A percentile compares a stretch with the other conserved stretches of the same genome.
Conservation (phyloP, 208 protist genomes). For the Trypanosoma theileri region DNA sequence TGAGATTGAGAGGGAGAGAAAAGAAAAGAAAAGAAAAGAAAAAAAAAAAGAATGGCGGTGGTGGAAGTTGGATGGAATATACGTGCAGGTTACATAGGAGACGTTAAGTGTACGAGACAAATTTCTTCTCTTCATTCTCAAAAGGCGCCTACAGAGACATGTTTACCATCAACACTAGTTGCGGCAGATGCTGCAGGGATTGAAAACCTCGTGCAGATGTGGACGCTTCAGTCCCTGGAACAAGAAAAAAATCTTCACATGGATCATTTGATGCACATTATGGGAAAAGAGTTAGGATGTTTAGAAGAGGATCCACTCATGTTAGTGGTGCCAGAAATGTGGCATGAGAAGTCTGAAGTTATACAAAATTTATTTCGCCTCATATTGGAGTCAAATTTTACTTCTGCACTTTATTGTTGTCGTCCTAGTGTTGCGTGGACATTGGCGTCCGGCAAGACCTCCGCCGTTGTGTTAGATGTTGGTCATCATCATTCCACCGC, state of each 20-base stretch:
- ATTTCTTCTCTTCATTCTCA: slow-evolving; percentile 33
- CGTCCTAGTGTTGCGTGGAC: slow-evolving; percentile 79
- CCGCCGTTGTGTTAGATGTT: slow-evolving; percentile 76
- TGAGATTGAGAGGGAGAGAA: not conserved
- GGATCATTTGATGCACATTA: slow-evolving; percentile 46
- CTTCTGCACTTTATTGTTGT: slow-evolving; percentile 65
- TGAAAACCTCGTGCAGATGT: slow-evolving; percentile 44
- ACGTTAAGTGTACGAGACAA: slow-evolving; percentile 52
- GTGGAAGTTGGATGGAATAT: slow-evolving; percentile 77
- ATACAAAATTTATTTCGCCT: slow-evolving; percentile 48
- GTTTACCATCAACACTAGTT: slow-evolving; percentile 53
- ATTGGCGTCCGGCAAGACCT: slow-evolving; percentile 55
- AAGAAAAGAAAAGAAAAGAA: not conserved
- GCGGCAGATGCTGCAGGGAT: slow-evolving; percentile 11
- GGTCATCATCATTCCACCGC: slow-evolving; percentile 73
- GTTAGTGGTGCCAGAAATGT: slow-evolving; percentile 77
- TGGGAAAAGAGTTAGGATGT: slow-evolving; percentile 46
- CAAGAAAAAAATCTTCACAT: slow-evolving; percentile 45
- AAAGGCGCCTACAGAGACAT: slow-evolving; percentile 34
- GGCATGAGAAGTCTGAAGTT: slow-evolving; percentile 66
- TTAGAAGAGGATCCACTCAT: slow-evolving; percentile 58
- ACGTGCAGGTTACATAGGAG: slow-evolving; percentile 76
- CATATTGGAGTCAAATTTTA: slow-evolving; percentile 62
- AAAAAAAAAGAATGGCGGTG: slow-evolving; percentile 55
- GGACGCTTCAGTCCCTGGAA: slow-evolving; percentile 52